Evolutionary conservation across 2,329 filamentous ascomycete species (phyloP).

Genomic region (Knufia petricola): DNA sequence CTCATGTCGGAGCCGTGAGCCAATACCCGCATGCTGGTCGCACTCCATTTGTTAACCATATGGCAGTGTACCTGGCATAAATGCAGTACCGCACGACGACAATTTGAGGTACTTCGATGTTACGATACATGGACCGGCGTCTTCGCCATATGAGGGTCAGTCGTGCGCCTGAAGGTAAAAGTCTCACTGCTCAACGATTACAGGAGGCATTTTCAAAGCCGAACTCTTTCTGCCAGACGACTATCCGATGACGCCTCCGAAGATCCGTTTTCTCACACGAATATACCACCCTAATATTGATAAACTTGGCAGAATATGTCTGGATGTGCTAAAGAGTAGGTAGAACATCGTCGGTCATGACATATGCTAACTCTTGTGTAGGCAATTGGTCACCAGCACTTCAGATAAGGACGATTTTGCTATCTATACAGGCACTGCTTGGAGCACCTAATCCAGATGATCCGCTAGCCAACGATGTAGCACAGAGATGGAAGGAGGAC

Average conservation of each 20-base stretch:
- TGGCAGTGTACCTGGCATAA: conserved; percentile 83
- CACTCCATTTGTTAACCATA: not conserved
- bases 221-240: conserved; percentile 97
- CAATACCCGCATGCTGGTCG: not conserved
- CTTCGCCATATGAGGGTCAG: conserved; percentile 89
- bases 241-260: conserved; percentile 97
- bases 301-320: conserved; percentile 89
- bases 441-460: conserved; percentile 97
- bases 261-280: conserved; percentile 96
- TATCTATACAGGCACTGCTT: conserved; percentile 93
- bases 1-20: conserved; percentile 91
- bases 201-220: conserved; percentile 83
- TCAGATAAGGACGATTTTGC: conserved; percentile 95
- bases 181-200: conserved; percentile 6
- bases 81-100: conserved; percentile 88
- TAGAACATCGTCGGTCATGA: too few relatives aligned
- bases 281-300: conserved; percentile 99
- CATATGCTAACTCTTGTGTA: too few relatives aligned
- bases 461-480: conserved; percentile 94
- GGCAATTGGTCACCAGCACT: conserved; percentile 98
- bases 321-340: conserved; percentile 94
- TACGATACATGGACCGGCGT: conserved; percentile 81
- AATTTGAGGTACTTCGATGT: conserved; percentile 98
- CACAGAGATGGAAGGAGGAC: conserved; percentile 96
- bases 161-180: conserved; percentile 4